phyloP scores from a whole-genome alignment of 768 basidiomycete species.

The Lactifluus pinguis region DNA sequence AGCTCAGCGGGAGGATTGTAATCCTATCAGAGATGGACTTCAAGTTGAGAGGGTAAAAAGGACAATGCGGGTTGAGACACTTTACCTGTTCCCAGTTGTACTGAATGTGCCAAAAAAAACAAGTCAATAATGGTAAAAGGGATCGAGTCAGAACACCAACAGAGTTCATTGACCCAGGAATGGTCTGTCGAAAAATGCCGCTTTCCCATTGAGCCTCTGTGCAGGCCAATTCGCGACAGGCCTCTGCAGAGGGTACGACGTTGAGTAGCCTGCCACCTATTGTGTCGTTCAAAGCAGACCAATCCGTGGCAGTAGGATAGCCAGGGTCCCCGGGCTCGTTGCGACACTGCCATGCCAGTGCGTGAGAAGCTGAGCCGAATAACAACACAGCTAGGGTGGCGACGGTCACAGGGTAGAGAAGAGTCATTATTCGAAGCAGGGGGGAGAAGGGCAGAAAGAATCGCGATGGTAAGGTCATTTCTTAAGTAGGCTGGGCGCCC shows the following conservation, averaged over 20 bases:
- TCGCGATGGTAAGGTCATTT: not conserved
- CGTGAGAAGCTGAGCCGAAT: not conserved
- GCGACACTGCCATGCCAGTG: constrained; percentile 9
- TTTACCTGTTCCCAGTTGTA: constrained; percentile 19
- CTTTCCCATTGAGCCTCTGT: constrained; percentile 15
- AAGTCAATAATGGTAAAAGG: not conserved
- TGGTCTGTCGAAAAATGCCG: constrained; percentile 8
- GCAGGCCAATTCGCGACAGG: constrained; percentile 6
- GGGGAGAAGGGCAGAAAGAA: not conserved
- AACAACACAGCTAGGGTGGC: not conserved
- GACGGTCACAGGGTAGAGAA: not conserved
- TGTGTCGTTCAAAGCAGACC: constrained; percentile 12
- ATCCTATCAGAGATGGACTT: not conserved
- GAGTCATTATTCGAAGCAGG: not conserved
- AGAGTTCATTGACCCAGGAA: constrained; percentile 16
- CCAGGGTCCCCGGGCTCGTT: constrained; percentile 16
- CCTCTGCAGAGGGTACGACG: constrained; percentile 11
- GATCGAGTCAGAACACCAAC: constrained; percentile 1
- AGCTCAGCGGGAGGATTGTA: constrained; percentile 5
- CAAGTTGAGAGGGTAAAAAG: not conserved
- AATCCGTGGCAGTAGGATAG: constrained; percentile 6
- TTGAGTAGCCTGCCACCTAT: constrained; percentile 7
- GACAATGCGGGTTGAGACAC: not conserved
- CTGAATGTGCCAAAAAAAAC: not conserved
- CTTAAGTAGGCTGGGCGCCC: no score